Evolutionary conservation across 2,329 filamentous ascomycete genomes (phyloP).

Genomic region (Aschersonia sp.): DNA sequence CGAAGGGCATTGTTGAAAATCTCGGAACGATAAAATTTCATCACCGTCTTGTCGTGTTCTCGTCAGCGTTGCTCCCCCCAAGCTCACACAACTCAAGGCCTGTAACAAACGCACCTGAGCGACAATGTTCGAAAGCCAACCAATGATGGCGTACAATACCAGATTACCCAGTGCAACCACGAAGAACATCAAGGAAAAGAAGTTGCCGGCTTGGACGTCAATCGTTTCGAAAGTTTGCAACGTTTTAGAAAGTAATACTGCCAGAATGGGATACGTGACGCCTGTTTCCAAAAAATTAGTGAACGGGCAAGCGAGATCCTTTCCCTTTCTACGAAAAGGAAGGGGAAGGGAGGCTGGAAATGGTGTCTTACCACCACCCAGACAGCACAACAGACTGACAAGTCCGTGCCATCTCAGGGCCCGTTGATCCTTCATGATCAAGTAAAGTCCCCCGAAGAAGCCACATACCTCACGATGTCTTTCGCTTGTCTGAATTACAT

Average conservation of each 20-base stretch:
- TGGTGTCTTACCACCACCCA: constrained; percentile 28
- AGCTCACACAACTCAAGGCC: not conserved
- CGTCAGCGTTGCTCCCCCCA: constrained; percentile 27
- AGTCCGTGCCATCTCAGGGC: constrained; percentile 11
- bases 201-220: constrained; percentile 43
- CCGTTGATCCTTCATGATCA: constrained; percentile 16
- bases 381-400: constrained; percentile 9
- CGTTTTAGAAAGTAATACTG: constrained; percentile 77
- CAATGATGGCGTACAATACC: constrained; percentile 24
- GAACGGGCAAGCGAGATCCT: constrained; percentile 59
- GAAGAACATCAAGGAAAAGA: constrained; percentile 72
- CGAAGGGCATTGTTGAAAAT: constrained; percentile 80
- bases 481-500: not conserved
- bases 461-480: constrained; percentile 2
- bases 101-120: constrained; percentile 14
- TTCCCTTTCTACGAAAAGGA: constrained; percentile 63
- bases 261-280: constrained; percentile 55
- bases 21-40: constrained; percentile 71
- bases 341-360: constrained; percentile 50
- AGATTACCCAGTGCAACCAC: constrained; percentile 49
- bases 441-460: constrained; percentile 13
- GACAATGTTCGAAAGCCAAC: constrained; percentile 21
- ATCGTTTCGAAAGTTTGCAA: constrained; percentile 51
- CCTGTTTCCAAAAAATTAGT: constrained; percentile 64
- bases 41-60: constrained; percentile 55